A percentile compares a stretch with the other conserved stretches of the same genome.
phyloP scores from a whole-genome alignment of 768 basidiomycete species.

The Dendrothele bispora region DNA sequence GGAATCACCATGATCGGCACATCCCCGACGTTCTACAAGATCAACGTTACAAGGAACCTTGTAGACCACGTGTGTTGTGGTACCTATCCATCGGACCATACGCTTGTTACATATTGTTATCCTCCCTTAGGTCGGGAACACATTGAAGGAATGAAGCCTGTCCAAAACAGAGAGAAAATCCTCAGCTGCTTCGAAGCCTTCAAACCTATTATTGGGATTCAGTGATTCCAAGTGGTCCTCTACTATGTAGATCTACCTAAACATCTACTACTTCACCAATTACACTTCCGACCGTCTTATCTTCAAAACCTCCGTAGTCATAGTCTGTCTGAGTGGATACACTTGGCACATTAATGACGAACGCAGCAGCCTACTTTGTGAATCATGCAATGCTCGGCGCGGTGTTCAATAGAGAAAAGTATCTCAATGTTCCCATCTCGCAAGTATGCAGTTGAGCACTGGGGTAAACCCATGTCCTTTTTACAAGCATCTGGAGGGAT shows the following conservation, averaged over 20 bases:
- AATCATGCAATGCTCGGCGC: no score
- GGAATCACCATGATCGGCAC: constrained; percentile 9
- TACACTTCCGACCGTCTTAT: no score
- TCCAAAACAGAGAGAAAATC: not conserved
- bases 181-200: not conserved
- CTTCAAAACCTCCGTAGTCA: no score
- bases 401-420: no score
- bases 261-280: no score
- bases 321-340: no score
- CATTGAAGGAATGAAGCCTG: not conserved
- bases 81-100: not conserved
- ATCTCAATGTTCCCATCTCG: no score
- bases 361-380: no score
- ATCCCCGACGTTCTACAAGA: constrained; percentile 9
- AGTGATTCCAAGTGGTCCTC: not conserved
- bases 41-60: constrained; percentile 5
- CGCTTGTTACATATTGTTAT: not conserved
- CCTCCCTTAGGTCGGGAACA: not conserved
- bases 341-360: no score
- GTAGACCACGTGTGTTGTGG: constrained; percentile 1
- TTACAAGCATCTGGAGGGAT: no score
- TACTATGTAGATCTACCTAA: not conserved
- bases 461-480: no score
- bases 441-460: no score
- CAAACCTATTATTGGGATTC: not conserved